Evolutionary conservation across 352 stramenopile genomes (phyloP).

Genomic region (Globisporangium emineosum): DNA sequence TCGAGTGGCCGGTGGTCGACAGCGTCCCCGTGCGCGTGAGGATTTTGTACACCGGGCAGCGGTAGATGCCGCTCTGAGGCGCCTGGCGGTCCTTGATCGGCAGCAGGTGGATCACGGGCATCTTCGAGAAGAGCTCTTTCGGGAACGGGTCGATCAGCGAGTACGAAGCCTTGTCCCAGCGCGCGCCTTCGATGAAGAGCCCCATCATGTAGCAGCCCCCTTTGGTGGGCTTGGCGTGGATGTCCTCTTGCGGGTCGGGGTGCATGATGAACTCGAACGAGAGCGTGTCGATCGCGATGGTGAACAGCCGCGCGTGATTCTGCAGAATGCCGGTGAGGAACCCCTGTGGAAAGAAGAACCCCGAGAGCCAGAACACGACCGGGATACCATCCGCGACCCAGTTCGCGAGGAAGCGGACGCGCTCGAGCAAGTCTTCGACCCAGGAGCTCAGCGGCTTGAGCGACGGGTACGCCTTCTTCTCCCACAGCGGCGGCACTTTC

Average conservation of each 20-base stretch:
- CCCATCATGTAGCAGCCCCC: conserved; percentile 88
- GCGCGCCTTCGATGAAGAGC: conserved; percentile 87
- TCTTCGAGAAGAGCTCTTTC: conserved; percentile 87
- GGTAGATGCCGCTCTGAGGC: conserved; percentile 72
- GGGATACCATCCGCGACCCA: conserved; percentile 81
- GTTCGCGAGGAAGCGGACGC: conserved; percentile 61
- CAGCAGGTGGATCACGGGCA: conserved; percentile 79
- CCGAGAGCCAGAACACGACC: conserved; percentile 86
- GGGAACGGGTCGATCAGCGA: conserved; percentile 78
- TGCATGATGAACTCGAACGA: conserved; percentile 90
- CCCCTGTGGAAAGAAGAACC: conserved; percentile 92
- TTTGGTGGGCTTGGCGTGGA: no score
- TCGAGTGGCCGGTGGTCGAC: conserved; percentile 89
- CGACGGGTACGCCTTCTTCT: conserved; percentile 88
- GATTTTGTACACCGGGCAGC: conserved; percentile 92
- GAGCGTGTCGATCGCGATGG: conserved; percentile 92
- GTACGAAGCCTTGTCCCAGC: conserved; percentile 64
- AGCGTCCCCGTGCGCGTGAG: conserved; percentile 85
- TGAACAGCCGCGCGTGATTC: conserved; percentile 92
- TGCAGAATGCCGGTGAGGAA: conserved; percentile 92
- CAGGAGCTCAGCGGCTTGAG: conserved; percentile 87
- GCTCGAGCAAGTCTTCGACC: conserved; percentile 86
- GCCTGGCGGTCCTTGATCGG: conserved; percentile 67
- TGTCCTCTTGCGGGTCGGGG: no score
- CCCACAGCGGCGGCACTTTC: conserved; percentile 87